A percentile compares a stretch with the other conserved stretches of the same genome.
Conservation (phyloP, 2,329 filamentous ascomycete species). For the Seiridium cupressi region DNA sequence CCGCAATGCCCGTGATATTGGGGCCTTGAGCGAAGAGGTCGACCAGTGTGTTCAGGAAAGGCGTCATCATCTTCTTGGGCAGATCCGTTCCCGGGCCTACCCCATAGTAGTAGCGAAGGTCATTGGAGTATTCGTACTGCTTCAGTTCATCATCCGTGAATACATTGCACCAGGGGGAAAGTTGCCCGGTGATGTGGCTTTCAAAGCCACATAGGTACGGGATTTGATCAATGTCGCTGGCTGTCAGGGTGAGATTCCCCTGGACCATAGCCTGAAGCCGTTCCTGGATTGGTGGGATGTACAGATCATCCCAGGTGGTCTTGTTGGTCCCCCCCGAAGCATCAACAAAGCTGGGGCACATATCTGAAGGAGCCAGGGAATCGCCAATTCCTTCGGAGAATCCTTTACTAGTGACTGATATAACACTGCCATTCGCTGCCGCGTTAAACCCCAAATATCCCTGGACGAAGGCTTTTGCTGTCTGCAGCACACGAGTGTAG, state of each 20-base stretch:
- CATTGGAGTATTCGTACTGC: constrained; percentile 66
- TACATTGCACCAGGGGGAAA: constrained; percentile 62
- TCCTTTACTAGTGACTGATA: constrained; percentile 56
- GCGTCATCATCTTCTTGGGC: constrained; percentile 58
- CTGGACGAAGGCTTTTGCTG: constrained; percentile 58
- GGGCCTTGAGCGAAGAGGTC: constrained; percentile 52
- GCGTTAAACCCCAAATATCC: constrained; percentile 60
- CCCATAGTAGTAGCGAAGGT: constrained; percentile 68
- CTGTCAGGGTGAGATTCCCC: constrained; percentile 53
- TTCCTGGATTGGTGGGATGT: constrained; percentile 49
- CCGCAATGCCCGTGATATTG: constrained; percentile 42
- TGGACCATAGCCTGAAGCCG: constrained; percentile 53
- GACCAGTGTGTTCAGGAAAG: constrained; percentile 54
- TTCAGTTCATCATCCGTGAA: constrained; percentile 61
- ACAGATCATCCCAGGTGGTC: constrained; percentile 47
- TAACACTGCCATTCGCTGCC: constrained; percentile 50
- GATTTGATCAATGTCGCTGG: constrained; percentile 54
- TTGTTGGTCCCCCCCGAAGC: constrained; percentile 45
- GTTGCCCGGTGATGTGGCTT: constrained; percentile 60
- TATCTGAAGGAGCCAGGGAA: constrained; percentile 61
- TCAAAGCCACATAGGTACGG: constrained; percentile 73
- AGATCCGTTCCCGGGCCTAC: constrained; percentile 55
- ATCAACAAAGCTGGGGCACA: constrained; percentile 59
- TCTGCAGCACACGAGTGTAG: constrained; percentile 62
- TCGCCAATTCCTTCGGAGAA: constrained; percentile 54